Percentiles rank a stretch among this genome's conserved stretches.
Evolutionary conservation across 2,329 filamentous ascomycete species (phyloP).

Genomic region (Neofusicoccum parvum): DNA sequence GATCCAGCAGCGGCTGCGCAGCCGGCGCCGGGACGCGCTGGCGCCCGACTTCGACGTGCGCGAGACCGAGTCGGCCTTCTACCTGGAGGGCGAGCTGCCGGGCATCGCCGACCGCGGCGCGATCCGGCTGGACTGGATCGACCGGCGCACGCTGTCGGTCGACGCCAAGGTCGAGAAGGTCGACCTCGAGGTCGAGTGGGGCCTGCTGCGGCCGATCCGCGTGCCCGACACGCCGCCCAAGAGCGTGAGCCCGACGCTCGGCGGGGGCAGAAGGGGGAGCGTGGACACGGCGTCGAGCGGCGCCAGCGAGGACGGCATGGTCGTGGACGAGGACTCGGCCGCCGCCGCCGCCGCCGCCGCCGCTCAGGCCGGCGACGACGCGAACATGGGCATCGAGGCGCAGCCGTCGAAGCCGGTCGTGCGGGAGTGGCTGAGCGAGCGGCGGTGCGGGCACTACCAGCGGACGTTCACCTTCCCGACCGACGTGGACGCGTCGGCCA

Average conservation of each 20-base stretch:
- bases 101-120: conserved; percentile 6
- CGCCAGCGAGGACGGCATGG: conserved; percentile 23
- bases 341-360: neutral
- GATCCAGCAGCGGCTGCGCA: conserved; percentile 19
- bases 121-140: conserved; percentile 19
- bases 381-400: neutral
- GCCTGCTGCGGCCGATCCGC: conserved; percentile 18
- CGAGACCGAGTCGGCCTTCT: conserved; percentile 18
- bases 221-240: neutral
- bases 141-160: conserved; percentile 18
- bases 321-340: conserved; percentile 25
- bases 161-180: conserved; percentile 19
- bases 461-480: conserved; percentile 23
- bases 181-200: conserved; percentile 21
- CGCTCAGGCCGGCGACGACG: neutral
- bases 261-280: neutral
- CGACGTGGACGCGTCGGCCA: conserved; percentile 20
- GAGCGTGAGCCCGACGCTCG: too few relatives aligned
- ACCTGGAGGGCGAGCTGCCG: conserved; percentile 21
- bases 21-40: conserved; percentile 22
- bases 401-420: conserved; percentile 19
- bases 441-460: conserved; percentile 22
- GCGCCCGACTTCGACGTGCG: conserved; percentile 23
- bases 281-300: neutral
- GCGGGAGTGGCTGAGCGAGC: conserved; percentile 23